These are phyloP conservation scores for Fistulina hepatica DNA, from an alignment of 1,284 basidiomycete genomes.

Conservation along the genomic window DNA sequence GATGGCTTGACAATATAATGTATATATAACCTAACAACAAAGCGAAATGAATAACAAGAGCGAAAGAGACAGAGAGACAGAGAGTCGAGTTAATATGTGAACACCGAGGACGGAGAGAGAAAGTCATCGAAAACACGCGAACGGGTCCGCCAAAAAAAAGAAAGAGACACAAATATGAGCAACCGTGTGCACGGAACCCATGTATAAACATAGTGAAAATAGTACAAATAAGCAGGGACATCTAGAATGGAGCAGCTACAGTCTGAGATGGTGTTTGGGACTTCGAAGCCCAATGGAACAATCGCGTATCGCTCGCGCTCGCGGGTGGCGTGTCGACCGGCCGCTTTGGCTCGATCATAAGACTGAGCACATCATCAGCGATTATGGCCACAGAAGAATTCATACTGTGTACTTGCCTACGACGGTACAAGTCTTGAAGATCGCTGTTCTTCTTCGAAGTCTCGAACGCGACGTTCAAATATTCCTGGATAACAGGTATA, in stretches of 20 bases:
- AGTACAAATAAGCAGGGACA: no score
- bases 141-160: constrained; percentile 16
- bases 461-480: constrained; percentile 62
- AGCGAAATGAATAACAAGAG: constrained; percentile 8
- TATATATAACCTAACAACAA: no score
- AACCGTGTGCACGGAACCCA: no score
- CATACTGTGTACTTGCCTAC: constrained; percentile 44
- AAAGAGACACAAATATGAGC: constrained; percentile 14
- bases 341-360: constrained; percentile 71
- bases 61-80: constrained; percentile 19
- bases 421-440: constrained; percentile 69
- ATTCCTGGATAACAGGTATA: constrained; percentile 77
- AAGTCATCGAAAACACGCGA: constrained; percentile 10
- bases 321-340: constrained; percentile 56
- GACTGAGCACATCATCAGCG: constrained; percentile 29
- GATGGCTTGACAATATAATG: no score
- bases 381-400: constrained; percentile 5
- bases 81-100: constrained; percentile 14
- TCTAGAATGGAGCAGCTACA: no score
- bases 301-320: constrained; percentile 43
- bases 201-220: no score
- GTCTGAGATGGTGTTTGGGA: constrained; percentile 28
- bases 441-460: constrained; percentile 63
- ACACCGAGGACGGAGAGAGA: constrained; percentile 16
- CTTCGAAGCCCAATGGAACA: constrained; percentile 67